A percentile compares a stretch with the other conserved stretches of the same genome.
Conservation (phyloP, 345 rosid genomes). For the Turritis glabra region DNA sequence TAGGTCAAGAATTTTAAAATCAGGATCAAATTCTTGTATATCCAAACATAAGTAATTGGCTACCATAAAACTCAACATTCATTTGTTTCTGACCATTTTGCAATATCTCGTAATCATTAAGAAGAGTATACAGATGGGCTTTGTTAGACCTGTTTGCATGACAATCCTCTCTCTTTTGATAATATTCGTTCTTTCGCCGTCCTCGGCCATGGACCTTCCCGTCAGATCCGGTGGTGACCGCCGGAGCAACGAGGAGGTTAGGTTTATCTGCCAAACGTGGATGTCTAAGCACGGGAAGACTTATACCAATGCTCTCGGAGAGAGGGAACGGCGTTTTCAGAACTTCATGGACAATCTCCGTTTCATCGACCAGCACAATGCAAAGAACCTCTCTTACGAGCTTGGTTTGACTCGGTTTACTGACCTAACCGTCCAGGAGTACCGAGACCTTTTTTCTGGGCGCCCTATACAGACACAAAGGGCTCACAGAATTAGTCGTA, state of each 20-base stretch:
- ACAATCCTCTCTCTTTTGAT: conserved; percentile 40
- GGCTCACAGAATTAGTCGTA: conserved; percentile 40
- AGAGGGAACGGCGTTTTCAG: conserved; percentile 65
- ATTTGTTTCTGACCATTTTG: neutral
- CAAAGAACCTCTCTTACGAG: conserved; percentile 51
- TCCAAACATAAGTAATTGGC: neutral
- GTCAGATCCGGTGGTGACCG: conserved; percentile 49
- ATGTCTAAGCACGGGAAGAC: conserved; percentile 61
- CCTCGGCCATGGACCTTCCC: conserved; percentile 67
- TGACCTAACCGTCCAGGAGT: conserved; percentile 87
- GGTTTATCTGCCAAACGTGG: conserved; percentile 66
- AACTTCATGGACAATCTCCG: conserved; percentile 74
- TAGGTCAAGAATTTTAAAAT: neutral
- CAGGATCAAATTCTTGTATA: neutral
- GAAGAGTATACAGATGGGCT: conserved; percentile 37
- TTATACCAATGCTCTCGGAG: conserved; percentile 60
- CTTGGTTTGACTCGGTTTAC: conserved; percentile 84
- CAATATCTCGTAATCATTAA: neutral
- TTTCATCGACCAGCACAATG: conserved; percentile 77
- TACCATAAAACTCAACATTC: neutral
- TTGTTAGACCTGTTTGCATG: conserved; percentile 34
- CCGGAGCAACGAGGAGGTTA: conserved; percentile 61
- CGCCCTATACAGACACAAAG: conserved; percentile 40
- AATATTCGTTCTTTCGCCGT: conserved; percentile 34
- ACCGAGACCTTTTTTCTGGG: conserved; percentile 49